These are phyloP conservation scores for Plantago elongata DNA, from an alignment of 257 asterid species.

Conservation along the genomic window DNA sequence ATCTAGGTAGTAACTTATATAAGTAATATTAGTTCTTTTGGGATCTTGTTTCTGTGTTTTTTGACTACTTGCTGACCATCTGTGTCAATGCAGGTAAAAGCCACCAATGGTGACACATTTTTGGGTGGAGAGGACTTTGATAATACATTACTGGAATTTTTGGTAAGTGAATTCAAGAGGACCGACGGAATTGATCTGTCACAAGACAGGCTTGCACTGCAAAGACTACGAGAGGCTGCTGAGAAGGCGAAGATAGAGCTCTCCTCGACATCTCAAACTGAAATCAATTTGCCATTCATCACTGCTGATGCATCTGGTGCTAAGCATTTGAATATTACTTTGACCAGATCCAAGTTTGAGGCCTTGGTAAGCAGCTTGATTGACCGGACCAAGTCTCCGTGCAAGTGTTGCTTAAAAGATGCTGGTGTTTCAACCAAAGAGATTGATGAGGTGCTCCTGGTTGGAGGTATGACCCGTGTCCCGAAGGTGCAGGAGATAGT, in stretches of 20 bases:
- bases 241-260: slow-evolving; percentile 80
- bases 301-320: slow-evolving; percentile 74
- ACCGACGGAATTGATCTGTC: slow-evolving; percentile 60
- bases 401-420: slow-evolving; percentile 73
- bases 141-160: slow-evolving; percentile 52
- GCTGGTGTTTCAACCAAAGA: slow-evolving; percentile 58
- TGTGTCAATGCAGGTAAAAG: slow-evolving; percentile 51
- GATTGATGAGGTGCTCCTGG: slow-evolving; percentile 70
- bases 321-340: slow-evolving; percentile 55
- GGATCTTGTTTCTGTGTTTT: neutral
- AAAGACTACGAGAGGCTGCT: slow-evolving; percentile 78
- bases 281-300: slow-evolving; percentile 63
- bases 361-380: slow-evolving; percentile 54
- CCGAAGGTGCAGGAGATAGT: slow-evolving; percentile 75
- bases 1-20: too few relatives aligned
- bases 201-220: slow-evolving; percentile 66
- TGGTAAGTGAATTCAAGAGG: slow-evolving; percentile 57
- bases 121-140: slow-evolving; percentile 87
- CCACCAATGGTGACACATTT: slow-evolving; percentile 75
- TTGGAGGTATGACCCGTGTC: slow-evolving; percentile 80
- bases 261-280: slow-evolving; percentile 68
- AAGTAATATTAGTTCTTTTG: neutral
- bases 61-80: slow-evolving; percentile 11
- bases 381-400: slow-evolving; percentile 64
- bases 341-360: slow-evolving; percentile 71